Evolutionary conservation across 2,329 filamentous ascomycete species (phyloP).

Genomic region (Aspergillus persii): DNA sequence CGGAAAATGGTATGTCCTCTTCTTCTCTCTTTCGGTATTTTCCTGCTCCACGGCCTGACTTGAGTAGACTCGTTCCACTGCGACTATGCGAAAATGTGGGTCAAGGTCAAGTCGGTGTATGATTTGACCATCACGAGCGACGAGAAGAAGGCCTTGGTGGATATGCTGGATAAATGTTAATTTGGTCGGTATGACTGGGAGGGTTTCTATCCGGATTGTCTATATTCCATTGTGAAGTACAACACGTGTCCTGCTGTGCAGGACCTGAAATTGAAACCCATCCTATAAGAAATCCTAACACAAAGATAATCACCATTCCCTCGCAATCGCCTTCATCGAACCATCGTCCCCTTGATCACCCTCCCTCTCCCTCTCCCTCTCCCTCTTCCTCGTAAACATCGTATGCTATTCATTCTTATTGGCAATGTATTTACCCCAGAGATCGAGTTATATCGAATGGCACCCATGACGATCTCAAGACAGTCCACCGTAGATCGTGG

Average conservation of each 20-base stretch:
- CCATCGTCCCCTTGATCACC: background rate
- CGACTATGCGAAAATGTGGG: conserved; percentile 74
- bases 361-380: background rate
- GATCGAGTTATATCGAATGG: too few relatives aligned
- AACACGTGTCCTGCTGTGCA: too few relatives aligned
- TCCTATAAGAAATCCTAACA: too few relatives aligned
- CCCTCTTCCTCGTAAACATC: background rate
- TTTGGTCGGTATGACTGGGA: too few relatives aligned
- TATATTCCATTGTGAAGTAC: too few relatives aligned
- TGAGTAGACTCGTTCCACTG: conserved; percentile 63
- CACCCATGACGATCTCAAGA: background rate
- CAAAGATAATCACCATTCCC: background rate
- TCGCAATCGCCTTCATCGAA: background rate
- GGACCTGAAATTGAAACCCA: too few relatives aligned
- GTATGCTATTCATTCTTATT: too few relatives aligned
- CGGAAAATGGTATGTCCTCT: conserved; percentile 44
- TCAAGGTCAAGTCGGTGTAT: conserved; percentile 75
- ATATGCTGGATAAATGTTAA: conserved; percentile 65
- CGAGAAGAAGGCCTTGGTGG: conserved; percentile 67
- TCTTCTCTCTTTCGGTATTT: background rate
- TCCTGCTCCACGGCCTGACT: background rate
- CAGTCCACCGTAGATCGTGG: background rate
- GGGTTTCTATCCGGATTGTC: too few relatives aligned
- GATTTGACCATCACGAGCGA: conserved; percentile 64
- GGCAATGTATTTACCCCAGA: too few relatives aligned